Conservation (phyloP, 1,284 basidiomycete species). For the Sphaerobolus stellatus region DNA sequence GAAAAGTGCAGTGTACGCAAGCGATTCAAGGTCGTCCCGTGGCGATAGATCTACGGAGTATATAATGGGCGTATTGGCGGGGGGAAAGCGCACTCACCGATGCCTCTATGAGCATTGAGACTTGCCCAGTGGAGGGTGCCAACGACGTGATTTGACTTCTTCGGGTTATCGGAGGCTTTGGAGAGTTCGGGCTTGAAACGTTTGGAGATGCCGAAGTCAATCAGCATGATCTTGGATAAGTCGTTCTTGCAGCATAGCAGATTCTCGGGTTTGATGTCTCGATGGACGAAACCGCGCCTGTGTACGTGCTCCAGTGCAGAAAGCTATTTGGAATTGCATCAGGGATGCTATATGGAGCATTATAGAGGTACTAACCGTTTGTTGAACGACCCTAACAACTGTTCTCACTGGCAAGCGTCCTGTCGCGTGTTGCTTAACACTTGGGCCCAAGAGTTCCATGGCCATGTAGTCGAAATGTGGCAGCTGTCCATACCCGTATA, state of each 20-base stretch:
- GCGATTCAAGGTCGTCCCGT: conserved; percentile 52
- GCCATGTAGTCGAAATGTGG: conserved; percentile 18
- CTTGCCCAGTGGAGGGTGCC: conserved; percentile 10
- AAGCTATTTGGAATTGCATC: background rate
- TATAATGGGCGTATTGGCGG: conserved; percentile 37
- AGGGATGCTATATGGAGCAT: background rate
- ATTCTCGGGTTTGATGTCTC: conserved; percentile 48
- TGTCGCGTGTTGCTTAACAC: background rate
- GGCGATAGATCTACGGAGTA: conserved; percentile 51
- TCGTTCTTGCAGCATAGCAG: conserved; percentile 26
- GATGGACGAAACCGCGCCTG: conserved; percentile 45
- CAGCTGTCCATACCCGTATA: conserved; percentile 15
- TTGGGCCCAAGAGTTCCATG: conserved; percentile 11
- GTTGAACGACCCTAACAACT: background rate
- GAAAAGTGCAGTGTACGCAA: conserved; percentile 54
- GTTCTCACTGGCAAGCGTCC: background rate
- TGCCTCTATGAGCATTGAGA: conserved; percentile 59
- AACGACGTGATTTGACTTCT: conserved; percentile 49
- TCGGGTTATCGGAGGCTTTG: conserved; percentile 17
- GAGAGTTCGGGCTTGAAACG: background rate
- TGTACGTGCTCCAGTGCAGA: conserved; percentile 11
- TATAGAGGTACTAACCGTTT: background rate
- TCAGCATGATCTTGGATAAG: conserved; percentile 36
- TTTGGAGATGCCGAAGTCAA: conserved; percentile 62
- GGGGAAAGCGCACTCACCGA: conserved; percentile 52